Base-by-base conservation (phyloP, 169 alveolate genomes). In the Plasmodium cynomolgi region DNA sequence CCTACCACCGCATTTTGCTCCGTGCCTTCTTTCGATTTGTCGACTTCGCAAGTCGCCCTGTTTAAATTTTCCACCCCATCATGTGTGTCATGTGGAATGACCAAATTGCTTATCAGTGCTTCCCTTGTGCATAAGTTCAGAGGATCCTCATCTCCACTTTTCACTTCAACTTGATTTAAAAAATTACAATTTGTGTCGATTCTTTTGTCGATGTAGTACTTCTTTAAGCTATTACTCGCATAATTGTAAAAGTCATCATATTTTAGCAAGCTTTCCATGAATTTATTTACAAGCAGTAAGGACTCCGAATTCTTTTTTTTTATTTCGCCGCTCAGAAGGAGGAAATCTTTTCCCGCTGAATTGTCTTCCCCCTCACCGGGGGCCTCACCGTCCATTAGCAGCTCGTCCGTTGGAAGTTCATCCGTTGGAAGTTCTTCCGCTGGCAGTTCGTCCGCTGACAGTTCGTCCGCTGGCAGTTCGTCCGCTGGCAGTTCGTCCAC, bases 221-320 rank as follows among this genome's bases (percentile, higher is more conserved):
- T 23, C n/a, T 73, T 84, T 74, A 84, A 39, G 83, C 83, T 72
- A 72, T 84, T 41, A 41, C 56, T 44, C 8, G 56, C 72, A 44
- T 47, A 68, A 6, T 44, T 84, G 56, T 72, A 58, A 84, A 84
- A 84, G 58, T 73, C 77, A 39, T 73, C 92, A 84, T 84, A 31
- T 41, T 84, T 15, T 58, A 84, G 77, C 77, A 84, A 84, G 20
- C 84, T 33, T 73, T 84, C 92, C 92, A 84, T 84, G 39, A 84
- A 41, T 44, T 58, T 71, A 84, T 84, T 84, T 84, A 84, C 83
- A 44, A 84, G 92, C 56, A 72, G 54, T 39, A 84, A 72, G 58
- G 41, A 72, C 11, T 73, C 75, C 23, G 72, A 8, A 83, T 81
- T 81, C 31, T 50, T 81, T 44, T 54, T 56, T 72, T 68, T 47